Percentiles rank a stretch among this genome's conserved stretches.
These are phyloP conservation scores for Salmacisia buchloeana DNA, from an alignment of 1,284 basidiomycete species.

Conservation along the genomic window DNA sequence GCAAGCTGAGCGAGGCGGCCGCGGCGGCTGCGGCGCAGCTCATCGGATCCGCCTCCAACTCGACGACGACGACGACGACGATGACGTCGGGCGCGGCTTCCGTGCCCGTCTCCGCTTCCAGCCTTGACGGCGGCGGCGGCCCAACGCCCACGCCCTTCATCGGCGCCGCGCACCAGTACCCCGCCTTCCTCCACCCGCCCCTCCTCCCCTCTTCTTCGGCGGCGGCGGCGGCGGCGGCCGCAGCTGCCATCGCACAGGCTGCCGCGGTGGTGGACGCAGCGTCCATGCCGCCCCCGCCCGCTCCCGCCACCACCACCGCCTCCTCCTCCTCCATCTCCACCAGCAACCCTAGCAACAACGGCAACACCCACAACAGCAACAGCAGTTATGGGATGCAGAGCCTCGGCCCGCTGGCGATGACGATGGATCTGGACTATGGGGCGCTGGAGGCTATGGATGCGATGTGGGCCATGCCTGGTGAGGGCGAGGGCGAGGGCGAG, in stretches of 20 bases:
- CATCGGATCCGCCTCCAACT: not conserved
- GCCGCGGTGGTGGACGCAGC: too few species aligned
- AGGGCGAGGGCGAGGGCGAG: not conserved
- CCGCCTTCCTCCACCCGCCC: not conserved
- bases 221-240: too few species aligned
- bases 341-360: too few species aligned
- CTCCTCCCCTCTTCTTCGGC: too few species aligned
- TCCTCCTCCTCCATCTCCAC: not conserved
- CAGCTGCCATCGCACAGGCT: too few species aligned
- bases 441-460: slow-evolving; percentile 6
- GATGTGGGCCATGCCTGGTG: slow-evolving; percentile 5
- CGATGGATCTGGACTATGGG: slow-evolving; percentile 5
- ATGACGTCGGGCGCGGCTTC: not conserved
- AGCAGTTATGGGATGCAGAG: slow-evolving; percentile 7
- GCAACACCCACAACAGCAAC: too few species aligned
- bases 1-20: not conserved
- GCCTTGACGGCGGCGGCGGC: not conserved
- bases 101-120: not conserved
- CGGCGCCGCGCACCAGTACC: not conserved
- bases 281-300: too few species aligned
- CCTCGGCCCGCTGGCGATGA: not conserved
- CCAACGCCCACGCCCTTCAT: not conserved
- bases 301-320: not conserved
- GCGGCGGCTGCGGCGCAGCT: not conserved
- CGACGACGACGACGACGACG: not conserved